Evolutionary conservation across 495 filamentous ascomycete species (phyloP).

Genomic region (Aspergillus asperescens): DNA sequence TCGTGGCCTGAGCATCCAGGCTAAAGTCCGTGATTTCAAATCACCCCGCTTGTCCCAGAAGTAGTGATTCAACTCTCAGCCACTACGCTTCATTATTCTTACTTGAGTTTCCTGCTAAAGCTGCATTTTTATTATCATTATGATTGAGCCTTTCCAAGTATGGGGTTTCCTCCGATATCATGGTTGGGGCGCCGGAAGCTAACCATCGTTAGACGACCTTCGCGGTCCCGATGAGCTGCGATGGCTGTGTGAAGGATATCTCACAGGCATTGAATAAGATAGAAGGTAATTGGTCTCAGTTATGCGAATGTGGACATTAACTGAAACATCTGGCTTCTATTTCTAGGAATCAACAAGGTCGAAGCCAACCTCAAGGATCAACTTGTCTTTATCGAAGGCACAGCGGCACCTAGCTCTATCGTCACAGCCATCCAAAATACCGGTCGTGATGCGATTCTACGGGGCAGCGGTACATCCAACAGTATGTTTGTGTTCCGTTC

Average conservation of each 20-base stretch:
- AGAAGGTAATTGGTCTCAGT: constrained; percentile 46
- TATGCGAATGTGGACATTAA: not conserved
- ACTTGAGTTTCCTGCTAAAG: not conserved
- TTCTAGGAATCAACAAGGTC: constrained; percentile 43
- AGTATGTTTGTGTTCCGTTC: constrained; percentile 48
- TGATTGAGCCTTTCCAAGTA: constrained; percentile 58
- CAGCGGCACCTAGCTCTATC: constrained; percentile 80
- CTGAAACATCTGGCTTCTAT: not conserved
- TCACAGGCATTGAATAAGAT: constrained; percentile 69
- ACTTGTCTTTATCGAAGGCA: constrained; percentile 44
- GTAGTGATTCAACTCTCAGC: not conserved
- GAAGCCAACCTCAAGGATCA: constrained; percentile 46
- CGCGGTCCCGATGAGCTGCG: constrained; percentile 89
- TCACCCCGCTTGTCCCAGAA: constrained; percentile 10
- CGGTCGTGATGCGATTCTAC: constrained; percentile 88
- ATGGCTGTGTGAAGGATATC: constrained; percentile 78
- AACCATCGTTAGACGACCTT: constrained; percentile 67
- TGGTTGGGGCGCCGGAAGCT: not conserved
- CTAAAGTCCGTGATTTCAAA: constrained; percentile 4
- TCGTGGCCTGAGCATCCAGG: not conserved
- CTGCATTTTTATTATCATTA: constrained; percentile 21
- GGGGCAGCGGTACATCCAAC: constrained; percentile 79
- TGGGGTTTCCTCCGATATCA: constrained; percentile 11
- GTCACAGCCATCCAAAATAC: constrained; percentile 83
- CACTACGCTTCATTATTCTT: not conserved